Percentiles rank a stretch among this genome's conserved stretches.
These are phyloP conservation scores for Fusarium sp. DNA, from an alignment of 2,329 filamentous ascomycete genomes.

Conservation along the genomic window DNA sequence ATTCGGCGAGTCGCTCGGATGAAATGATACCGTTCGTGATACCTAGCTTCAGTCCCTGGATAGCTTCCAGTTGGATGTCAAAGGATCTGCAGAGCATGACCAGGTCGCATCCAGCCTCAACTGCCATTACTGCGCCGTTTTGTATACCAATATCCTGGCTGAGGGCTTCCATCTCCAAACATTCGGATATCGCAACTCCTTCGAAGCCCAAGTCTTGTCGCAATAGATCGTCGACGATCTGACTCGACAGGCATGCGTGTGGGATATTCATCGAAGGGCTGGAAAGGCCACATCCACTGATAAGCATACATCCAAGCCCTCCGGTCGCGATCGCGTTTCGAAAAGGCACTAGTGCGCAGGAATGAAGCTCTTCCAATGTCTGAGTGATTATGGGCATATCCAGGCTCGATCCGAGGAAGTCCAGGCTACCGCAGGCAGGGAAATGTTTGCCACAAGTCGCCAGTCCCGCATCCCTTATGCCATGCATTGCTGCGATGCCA, in stretches of 20 bases:
- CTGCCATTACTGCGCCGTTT: constrained; percentile 96
- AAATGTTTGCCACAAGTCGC: constrained; percentile 97
- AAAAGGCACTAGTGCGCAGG: constrained; percentile 94
- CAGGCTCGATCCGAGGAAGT: constrained; percentile 90
- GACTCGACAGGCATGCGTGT: constrained; percentile 93
- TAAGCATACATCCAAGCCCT: constrained; percentile 91
- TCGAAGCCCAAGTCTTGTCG: constrained; percentile 90
- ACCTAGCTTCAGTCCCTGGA: constrained; percentile 89
- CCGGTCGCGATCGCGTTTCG: constrained; percentile 90
- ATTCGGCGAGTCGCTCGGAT: constrained; percentile 83
- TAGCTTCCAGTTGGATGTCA: constrained; percentile 90
- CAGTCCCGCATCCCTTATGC: constrained; percentile 91
- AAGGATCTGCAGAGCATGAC: constrained; percentile 91
- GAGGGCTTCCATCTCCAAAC: constrained; percentile 95
- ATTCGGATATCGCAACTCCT: constrained; percentile 95
- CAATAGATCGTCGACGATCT: constrained; percentile 91
- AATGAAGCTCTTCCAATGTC: constrained; percentile 89
- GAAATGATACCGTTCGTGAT: constrained; percentile 93
- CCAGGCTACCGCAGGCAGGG: constrained; percentile 94
- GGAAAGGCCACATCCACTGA: constrained; percentile 93
- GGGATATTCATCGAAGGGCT: constrained; percentile 94
- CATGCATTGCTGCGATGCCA: constrained; percentile 90
- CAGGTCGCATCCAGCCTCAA: constrained; percentile 95
- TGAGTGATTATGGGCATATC: constrained; percentile 98
- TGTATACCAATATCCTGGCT: constrained; percentile 96